Conservation (phyloP, 2,329 filamentous ascomycete genomes). For the Paraphaeosphaeria sporulosa region DNA sequence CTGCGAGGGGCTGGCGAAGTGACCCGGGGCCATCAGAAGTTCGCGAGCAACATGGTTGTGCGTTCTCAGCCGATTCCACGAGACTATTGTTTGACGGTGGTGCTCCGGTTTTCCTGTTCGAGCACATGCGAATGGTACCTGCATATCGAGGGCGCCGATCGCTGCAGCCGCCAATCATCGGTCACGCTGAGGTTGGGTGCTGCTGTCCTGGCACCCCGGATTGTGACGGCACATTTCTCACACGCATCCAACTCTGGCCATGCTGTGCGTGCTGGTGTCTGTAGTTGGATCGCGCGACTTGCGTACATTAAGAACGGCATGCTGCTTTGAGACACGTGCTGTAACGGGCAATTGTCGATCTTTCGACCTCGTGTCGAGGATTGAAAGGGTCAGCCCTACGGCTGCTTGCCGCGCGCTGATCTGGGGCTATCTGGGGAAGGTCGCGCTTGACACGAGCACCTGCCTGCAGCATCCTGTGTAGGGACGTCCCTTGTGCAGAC, state of each 20-base stretch:
- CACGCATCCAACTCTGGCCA: neutral
- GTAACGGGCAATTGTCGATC: neutral
- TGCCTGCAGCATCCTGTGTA: neutral
- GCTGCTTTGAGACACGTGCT: neutral
- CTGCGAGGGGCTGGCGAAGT: neutral
- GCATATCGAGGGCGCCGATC: slow-evolving; percentile 10
- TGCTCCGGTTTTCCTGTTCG: slow-evolving; percentile 4
- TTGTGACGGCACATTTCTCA: neutral
- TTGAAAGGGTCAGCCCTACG: slow-evolving; percentile 3
- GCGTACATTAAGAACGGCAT: neutral
- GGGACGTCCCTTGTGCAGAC: neutral
- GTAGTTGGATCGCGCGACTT: neutral
- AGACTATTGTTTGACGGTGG: neutral
- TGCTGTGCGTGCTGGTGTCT: neutral
- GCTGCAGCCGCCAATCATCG: slow-evolving; percentile 6
- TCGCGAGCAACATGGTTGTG: neutral
- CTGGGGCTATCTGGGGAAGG: slow-evolving; percentile 12
- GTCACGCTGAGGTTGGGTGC: slow-evolving; percentile 7
- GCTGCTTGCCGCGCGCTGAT: slow-evolving; percentile 7
- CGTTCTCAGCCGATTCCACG: too few species aligned
- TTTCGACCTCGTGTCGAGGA: slow-evolving; percentile 6
- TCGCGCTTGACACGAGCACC: neutral
- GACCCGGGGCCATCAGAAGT: too few species aligned
- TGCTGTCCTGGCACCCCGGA: neutral
- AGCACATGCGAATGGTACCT: slow-evolving; percentile 3